phyloP scores from a whole-genome alignment of 805 yeast genomes.

The Sungouiozyma ichnusensis region DNA sequence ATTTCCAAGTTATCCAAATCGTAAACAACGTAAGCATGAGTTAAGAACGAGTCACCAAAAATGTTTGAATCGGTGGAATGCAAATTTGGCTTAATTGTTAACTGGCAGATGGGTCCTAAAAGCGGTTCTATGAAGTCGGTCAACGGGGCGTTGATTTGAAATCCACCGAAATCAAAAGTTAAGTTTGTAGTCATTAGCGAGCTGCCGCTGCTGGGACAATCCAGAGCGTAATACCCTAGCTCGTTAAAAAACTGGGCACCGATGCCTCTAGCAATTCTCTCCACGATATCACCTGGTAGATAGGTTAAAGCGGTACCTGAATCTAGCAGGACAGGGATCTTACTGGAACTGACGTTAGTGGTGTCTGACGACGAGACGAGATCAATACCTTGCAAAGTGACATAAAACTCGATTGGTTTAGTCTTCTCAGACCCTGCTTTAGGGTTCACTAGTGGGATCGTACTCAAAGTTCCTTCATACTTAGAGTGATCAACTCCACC shows the following conservation, averaged over 20 bases:
- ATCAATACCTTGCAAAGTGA: conserved; percentile 25
- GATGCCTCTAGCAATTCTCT: conserved; percentile 30
- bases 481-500: conserved; percentile 35
- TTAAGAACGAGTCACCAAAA: conserved; percentile 50
- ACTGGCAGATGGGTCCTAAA: conserved; percentile 29
- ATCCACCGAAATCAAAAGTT: conserved; percentile 52
- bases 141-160: conserved; percentile 43
- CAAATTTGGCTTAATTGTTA: conserved; percentile 30
- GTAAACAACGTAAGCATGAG: conserved; percentile 47
- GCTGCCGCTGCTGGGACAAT: conserved; percentile 19
- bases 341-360: conserved; percentile 14
- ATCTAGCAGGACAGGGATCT: conserved; percentile 34
- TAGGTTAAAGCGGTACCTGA: conserved; percentile 37
- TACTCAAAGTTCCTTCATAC: conserved; percentile 26
- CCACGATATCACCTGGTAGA: conserved; percentile 32
- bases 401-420: conserved; percentile 23
- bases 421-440: conserved; percentile 8
- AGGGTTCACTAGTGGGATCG: conserved; percentile 25
- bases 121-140: conserved; percentile 23
- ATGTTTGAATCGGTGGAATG: conserved; percentile 21
- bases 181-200: conserved; percentile 30
- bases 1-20: conserved; percentile 40
- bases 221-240: conserved; percentile 42
- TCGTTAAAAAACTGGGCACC: conserved; percentile 35
- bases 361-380: conserved; percentile 12